Percentiles rank a stretch among this genome's conserved stretches.
Conservation (phyloP, 2,329 filamentous ascomycete genomes). For the Xylaria sp. region DNA sequence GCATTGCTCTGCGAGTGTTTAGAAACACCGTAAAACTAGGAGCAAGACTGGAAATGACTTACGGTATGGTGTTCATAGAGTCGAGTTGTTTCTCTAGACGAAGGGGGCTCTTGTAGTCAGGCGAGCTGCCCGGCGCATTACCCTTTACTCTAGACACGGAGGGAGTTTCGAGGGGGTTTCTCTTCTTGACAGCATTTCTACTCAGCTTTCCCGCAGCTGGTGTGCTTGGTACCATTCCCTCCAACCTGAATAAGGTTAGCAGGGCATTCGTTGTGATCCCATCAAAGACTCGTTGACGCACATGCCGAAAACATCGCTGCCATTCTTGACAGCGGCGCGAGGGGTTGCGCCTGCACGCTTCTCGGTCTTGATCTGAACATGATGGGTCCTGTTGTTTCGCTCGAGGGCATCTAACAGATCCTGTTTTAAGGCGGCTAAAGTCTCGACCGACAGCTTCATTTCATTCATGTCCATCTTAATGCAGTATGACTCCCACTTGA, state of each 20-base stretch:
- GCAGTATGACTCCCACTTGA: slow-evolving; percentile 99
- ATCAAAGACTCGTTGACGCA: slow-evolving; percentile 45
- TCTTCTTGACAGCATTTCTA: slow-evolving; percentile 44
- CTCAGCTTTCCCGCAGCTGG: slow-evolving; percentile 55
- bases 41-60: slow-evolving; percentile 31
- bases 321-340: slow-evolving; percentile 59
- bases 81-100: slow-evolving; percentile 48
- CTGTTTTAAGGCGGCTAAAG: slow-evolving; percentile 80
- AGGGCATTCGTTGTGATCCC: not conserved
- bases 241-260: slow-evolving; percentile 54
- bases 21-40: slow-evolving; percentile 10
- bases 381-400: slow-evolving; percentile 69
- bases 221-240: slow-evolving; percentile 71
- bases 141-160: slow-evolving; percentile 53
- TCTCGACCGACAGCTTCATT: slow-evolving; percentile 71
- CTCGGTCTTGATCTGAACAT: slow-evolving; percentile 66
- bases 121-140: slow-evolving; percentile 51
- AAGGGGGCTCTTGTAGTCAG: slow-evolving; percentile 49
- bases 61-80: slow-evolving; percentile 48
- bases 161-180: slow-evolving; percentile 51
- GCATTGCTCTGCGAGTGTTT: slow-evolving; percentile 51
- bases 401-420: slow-evolving; percentile 85
- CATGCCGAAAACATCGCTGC: slow-evolving; percentile 83
- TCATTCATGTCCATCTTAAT: slow-evolving; percentile 90
- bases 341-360: slow-evolving; percentile 69